Conservation (phyloP, 805 yeast species). For the Sungouiella blattae region DNA sequence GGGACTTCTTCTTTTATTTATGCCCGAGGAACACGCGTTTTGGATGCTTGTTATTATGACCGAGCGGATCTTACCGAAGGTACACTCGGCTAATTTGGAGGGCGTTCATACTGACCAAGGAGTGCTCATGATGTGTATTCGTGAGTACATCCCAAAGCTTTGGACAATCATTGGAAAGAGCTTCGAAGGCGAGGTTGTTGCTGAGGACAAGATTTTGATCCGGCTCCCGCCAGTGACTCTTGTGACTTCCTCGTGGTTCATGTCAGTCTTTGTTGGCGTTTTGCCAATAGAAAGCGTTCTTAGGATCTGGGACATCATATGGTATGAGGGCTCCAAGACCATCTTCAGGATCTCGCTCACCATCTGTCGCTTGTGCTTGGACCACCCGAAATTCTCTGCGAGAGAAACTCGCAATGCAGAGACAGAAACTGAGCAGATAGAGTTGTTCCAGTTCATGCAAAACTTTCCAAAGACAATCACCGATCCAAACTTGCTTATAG, state of each 20-base stretch:
- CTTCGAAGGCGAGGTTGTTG: slow-evolving; percentile 37
- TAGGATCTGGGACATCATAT: slow-evolving; percentile 91
- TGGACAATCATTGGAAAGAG: slow-evolving; percentile 55
- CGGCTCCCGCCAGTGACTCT: slow-evolving; percentile 87
- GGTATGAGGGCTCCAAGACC: slow-evolving; percentile 87
- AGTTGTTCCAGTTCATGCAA: slow-evolving; percentile 79
- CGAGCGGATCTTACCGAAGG: slow-evolving; percentile 80
- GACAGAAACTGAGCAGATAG: slow-evolving; percentile 40
- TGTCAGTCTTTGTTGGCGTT: slow-evolving; percentile 92
- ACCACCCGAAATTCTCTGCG: slow-evolving; percentile 55
- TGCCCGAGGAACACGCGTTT: slow-evolving; percentile 87
- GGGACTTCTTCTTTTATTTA: slow-evolving; percentile 75
- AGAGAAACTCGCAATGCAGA: slow-evolving; percentile 11
- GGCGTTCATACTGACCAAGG: slow-evolving; percentile 97
- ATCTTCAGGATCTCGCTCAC: slow-evolving; percentile 81
- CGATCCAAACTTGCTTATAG: slow-evolving; percentile 68
- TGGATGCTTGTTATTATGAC: slow-evolving; percentile 96
- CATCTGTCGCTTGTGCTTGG: slow-evolving; percentile 62
- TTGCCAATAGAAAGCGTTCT: slow-evolving; percentile 85
- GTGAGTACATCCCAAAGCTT: slow-evolving; percentile 77
- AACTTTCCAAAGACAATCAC: slow-evolving; percentile 69
- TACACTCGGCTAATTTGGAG: slow-evolving; percentile 84
- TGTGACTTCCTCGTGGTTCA: slow-evolving; percentile 96
- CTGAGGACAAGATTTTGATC: slow-evolving; percentile 53
- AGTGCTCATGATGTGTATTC: slow-evolving; percentile 79